Percentiles rank a stretch among this genome's conserved stretches.
phyloP scores from a whole-genome alignment of 176 grass and related monocot species.

The Lolium multiflorum region DNA sequence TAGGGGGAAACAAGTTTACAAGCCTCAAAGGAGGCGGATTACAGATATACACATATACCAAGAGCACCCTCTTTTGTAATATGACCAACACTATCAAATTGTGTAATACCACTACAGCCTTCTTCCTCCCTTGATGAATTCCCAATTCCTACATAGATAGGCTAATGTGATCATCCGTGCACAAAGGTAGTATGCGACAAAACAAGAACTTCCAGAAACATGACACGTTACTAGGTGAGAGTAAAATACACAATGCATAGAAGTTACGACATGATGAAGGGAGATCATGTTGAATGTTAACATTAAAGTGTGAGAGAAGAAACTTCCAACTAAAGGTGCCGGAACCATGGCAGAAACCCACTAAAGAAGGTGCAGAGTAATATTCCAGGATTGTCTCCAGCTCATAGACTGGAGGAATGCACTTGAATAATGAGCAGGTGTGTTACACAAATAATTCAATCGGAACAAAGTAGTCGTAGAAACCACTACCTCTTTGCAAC shows the following conservation, averaged over 20 bases:
- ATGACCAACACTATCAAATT: conserved; percentile 56
- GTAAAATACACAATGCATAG: not conserved
- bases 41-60: conserved; percentile 26
- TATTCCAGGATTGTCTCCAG: too few relatives aligned
- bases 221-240: not conserved
- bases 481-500: too few relatives aligned
- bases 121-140: conserved; percentile 64
- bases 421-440: too few relatives aligned
- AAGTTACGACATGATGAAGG: not conserved
- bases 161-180: conserved; percentile 8
- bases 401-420: too few relatives aligned
- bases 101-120: conserved; percentile 46
- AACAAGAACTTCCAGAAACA: not conserved
- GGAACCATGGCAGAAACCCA: too few relatives aligned
- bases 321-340: not conserved
- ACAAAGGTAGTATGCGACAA: not conserved
- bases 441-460: too few relatives aligned
- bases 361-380: too few relatives aligned
- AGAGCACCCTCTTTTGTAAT: conserved; percentile 72
- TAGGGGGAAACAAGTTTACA: too few relatives aligned
- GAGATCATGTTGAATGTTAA: not conserved
- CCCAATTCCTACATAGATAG: conserved; percentile 54
- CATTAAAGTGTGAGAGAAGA: not conserved
- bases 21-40: too few relatives aligned
- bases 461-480: too few relatives aligned